phyloP scores from a whole-genome alignment of 805 yeast genomes.

The Kregervanrija pseudodelftensis region DNA sequence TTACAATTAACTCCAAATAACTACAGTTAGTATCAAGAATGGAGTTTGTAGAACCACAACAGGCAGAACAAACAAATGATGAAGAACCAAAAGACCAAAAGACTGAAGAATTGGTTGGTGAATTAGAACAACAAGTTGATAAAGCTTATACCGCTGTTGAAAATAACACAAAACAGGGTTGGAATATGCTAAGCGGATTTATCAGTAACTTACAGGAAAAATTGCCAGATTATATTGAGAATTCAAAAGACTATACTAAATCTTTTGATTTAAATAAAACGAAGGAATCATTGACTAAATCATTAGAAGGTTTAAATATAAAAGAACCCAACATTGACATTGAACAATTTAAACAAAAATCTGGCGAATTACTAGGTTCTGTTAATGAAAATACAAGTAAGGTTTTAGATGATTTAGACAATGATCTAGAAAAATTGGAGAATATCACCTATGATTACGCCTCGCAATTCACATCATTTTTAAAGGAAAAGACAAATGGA shows the following conservation, averaged over 20 bases:
- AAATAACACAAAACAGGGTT: slow-evolving; percentile 29
- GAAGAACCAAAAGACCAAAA: slow-evolving; percentile 28
- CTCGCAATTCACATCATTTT: slow-evolving; percentile 48
- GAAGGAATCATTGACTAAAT: slow-evolving; percentile 8
- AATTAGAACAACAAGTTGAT: slow-evolving; percentile 38
- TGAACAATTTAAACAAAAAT: slow-evolving; percentile 17
- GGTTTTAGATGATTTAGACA: slow-evolving; percentile 64
- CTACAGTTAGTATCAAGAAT: too few relatives aligned
- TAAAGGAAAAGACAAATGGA: slow-evolving; percentile 23
- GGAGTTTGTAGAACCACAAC: too few relatives aligned
- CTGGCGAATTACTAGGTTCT: slow-evolving; percentile 20
- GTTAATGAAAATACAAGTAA: slow-evolving; percentile 44
- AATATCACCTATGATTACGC: slow-evolving; percentile 57
- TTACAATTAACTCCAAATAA: too few relatives aligned
- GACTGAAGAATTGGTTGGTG: slow-evolving; percentile 52
- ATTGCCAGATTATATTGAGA: slow-evolving; percentile 26
- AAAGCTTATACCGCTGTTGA: slow-evolving; percentile 39
- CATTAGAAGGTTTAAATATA: slow-evolving; percentile 10
- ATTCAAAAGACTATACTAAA: slow-evolving; percentile 18
- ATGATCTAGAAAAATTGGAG: slow-evolving; percentile 68
- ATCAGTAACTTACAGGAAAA: slow-evolving; percentile 26
- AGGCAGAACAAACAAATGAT: not conserved
- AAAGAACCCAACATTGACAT: slow-evolving; percentile 16
- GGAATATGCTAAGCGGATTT: slow-evolving; percentile 30
- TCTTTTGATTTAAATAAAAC: slow-evolving; percentile 5